Conservation (phyloP, 768 basidiomycete genomes). For the Pholiota molesta region DNA sequence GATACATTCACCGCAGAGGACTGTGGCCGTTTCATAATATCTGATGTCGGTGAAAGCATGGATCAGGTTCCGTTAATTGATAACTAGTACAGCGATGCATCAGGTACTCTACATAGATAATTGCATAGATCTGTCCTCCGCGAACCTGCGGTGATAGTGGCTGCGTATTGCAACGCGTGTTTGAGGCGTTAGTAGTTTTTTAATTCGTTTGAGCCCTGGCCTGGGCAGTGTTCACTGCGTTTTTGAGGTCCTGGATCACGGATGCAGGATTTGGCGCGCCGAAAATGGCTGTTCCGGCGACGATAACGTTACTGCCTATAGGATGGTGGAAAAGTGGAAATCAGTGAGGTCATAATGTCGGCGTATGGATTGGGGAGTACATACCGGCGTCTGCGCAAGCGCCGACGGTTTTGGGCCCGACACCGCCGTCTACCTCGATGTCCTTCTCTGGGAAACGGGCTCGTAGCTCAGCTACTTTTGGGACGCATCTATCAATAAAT, state of each 20-base stretch:
- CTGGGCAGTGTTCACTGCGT: constrained; percentile 70
- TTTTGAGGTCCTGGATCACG: constrained; percentile 76
- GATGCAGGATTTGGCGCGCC: constrained; percentile 74
- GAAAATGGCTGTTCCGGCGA: constrained; percentile 97
- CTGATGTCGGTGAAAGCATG: too few species aligned
- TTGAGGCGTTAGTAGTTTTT: not conserved
- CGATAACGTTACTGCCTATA: constrained; percentile 95
- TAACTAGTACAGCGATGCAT: constrained; percentile 11
- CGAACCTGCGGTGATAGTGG: not conserved
- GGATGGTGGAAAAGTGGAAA: not conserved
- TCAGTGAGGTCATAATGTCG: not conserved
- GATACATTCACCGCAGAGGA: too few species aligned
- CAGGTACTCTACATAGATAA: constrained; percentile 17
- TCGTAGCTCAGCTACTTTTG: constrained; percentile 91
- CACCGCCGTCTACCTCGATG: constrained; percentile 98
- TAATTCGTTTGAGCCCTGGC: constrained; percentile 26
- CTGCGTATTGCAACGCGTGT: not conserved
- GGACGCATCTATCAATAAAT: constrained; percentile 90
- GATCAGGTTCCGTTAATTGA: too few species aligned
- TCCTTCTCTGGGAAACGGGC: constrained; percentile 90
- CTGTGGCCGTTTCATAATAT: too few species aligned
- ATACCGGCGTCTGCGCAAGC: constrained; percentile 88
- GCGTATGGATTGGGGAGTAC: constrained; percentile 12
- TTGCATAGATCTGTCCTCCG: constrained; percentile 13
- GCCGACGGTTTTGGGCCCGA: constrained; percentile 89